These are phyloP conservation scores for Carex kokanica DNA, from an alignment of 176 grass and related monocot genomes.

Conservation along the genomic window DNA sequence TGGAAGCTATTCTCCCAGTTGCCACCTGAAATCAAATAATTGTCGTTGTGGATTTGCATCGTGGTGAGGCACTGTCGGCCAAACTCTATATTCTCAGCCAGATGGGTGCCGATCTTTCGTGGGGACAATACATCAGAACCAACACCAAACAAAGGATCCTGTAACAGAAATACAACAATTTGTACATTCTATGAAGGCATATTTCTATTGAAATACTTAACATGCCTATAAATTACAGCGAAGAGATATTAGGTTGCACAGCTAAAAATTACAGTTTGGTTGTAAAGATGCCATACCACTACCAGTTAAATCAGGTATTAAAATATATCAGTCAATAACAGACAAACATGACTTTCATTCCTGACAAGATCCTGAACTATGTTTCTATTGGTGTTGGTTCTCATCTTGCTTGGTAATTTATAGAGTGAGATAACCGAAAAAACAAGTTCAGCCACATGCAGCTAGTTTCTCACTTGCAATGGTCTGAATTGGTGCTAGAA, in stretches of 20 bases:
- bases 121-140: constrained; percentile 89
- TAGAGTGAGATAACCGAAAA: neutral
- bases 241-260: neutral
- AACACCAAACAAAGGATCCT: constrained; percentile 97
- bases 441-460: neutral
- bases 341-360: neutral
- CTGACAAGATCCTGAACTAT: neutral
- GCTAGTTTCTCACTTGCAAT: neutral
- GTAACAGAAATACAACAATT: constrained; percentile 23
- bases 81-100: constrained; percentile 92
- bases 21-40: constrained; percentile 89
- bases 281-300: neutral
- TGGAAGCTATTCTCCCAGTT: constrained; percentile 99
- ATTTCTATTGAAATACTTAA: neutral
- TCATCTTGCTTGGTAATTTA: neutral
- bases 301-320: neutral
- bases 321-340: neutral
- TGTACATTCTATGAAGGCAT: neutral
- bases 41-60: constrained; percentile 75
- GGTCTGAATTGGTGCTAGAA: neutral
- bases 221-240: neutral
- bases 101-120: constrained; percentile 66
- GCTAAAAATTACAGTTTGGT: neutral
- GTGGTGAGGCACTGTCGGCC: constrained; percentile 73
- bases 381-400: neutral